Percentiles rank a stretch among this genome's conserved stretches.
Conservation (phyloP, 208 protist genomes). For the Wallacemonas sp. region DNA sequence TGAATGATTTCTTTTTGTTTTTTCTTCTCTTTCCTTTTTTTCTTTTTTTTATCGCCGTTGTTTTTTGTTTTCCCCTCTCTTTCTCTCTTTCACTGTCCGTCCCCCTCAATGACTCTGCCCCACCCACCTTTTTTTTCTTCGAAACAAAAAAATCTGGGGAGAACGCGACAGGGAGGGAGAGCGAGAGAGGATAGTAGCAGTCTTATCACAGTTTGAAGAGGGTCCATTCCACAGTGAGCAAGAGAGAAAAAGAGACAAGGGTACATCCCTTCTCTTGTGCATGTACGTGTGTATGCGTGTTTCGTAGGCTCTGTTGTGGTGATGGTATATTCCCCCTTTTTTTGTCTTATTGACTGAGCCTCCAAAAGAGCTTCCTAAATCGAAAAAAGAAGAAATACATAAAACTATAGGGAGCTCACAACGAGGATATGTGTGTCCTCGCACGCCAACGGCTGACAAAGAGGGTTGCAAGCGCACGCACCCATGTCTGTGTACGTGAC, state of each 20-base stretch:
- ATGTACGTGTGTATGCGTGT: not conserved
- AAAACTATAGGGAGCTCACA: too few relatives aligned
- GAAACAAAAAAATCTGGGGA: slow-evolving; percentile 12
- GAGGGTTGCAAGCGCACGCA: too few relatives aligned
- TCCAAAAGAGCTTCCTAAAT: slow-evolving; percentile 6
- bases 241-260: slow-evolving; percentile 1
- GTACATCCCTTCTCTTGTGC: not conserved
- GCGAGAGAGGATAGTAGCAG: slow-evolving; percentile 10
- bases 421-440: too few relatives aligned
- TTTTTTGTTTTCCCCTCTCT: slow-evolving; percentile 26
- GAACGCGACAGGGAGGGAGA: not conserved
- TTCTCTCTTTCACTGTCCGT: slow-evolving; percentile 9
- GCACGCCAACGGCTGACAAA: too few relatives aligned
- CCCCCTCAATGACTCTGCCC: not conserved
- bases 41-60: slow-evolving; percentile 28
- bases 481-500: too few relatives aligned
- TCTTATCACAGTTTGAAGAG: too few relatives aligned
- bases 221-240: too few relatives aligned
- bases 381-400: not conserved
- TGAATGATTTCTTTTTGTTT: slow-evolving; percentile 20
- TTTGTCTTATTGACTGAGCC: slow-evolving; percentile 6
- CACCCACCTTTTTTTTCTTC: not conserved
- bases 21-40: slow-evolving; percentile 16
- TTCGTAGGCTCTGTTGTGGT: too few relatives aligned
- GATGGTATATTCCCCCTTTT: slow-evolving; percentile 9